Base-by-base conservation (phyloP, 257 asterid genomes). In the Lycium ferocissimum region DNA sequence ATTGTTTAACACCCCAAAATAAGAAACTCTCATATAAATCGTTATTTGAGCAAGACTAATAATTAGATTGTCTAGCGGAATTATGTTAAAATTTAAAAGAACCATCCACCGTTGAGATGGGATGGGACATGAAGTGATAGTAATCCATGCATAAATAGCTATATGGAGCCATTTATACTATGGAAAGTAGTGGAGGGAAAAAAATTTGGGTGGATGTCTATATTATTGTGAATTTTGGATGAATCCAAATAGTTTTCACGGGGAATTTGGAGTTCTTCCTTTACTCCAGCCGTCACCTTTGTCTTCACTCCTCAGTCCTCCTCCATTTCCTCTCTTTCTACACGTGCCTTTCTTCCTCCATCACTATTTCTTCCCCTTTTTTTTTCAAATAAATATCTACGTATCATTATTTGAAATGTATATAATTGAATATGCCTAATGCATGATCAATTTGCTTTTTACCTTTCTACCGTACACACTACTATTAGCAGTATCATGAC, bases 161-260 rank as follows among this genome's bases (percentile, higher is more conserved):
- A 90, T 85, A 86, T 88, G 84, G 83, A 87, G 86, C 70, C 75
- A 72, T 51, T 65, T 76, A 84, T 61, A 45, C 82, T 82, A 92
- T 91, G 89, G 95, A 90, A 86, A 89, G 85, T 84, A 89, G 92
- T 87, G 94, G 90, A 84, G 91, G 54, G 78, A 85, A 83, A 82
- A 87, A 86, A 85, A 83, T 85, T 1, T 20, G 79, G 66, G 38
- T 53, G 83, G 91, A 86, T 84, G 91, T 88, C 88, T 84, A 81
- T 57, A 82, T 78, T 83, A 85, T 88, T 84, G 90, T 85, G 87
- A 88, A 85, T 87, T 87, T 84, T 84, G 92, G 93, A 93, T 87
- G 88, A 82, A 83, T 90, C 98, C 97, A 95, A 95, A 93, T 66
- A 18, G 83, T 86, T 94, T 92, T 95, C 98, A 95, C 98, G 98